phyloP scores from a whole-genome alignment of 176 grass and related monocot genomes.

The Areca catechu region DNA sequence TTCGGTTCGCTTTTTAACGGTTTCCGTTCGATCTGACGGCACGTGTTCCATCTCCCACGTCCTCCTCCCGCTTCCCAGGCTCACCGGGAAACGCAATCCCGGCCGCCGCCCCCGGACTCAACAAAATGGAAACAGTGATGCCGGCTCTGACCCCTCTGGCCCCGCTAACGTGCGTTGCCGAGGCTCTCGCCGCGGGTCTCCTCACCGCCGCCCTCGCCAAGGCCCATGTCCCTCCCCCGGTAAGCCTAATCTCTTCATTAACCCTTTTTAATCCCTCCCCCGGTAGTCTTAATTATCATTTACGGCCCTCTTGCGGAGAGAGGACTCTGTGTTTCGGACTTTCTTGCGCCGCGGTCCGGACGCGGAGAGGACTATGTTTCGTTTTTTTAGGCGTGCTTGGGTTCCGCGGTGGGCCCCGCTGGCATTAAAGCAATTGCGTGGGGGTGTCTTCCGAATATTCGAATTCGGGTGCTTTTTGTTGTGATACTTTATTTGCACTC shows the following conservation, averaged over 20 bases:
- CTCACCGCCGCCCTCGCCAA: neutral
- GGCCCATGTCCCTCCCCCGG: too few species aligned
- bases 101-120: constrained; percentile 7
- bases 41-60: constrained; percentile 5
- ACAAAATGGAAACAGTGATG: constrained; percentile 26
- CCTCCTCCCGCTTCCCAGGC: neutral
- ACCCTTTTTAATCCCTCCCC: too few species aligned
- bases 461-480: too few species aligned
- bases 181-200: neutral
- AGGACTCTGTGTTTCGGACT: too few species aligned
- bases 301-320: too few species aligned
- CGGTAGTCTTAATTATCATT: too few species aligned
- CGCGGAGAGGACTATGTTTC: constrained; percentile 10
- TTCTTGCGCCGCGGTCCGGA: constrained; percentile 23
- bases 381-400: constrained; percentile 29
- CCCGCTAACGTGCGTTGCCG: constrained; percentile 10
- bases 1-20: too few species aligned
- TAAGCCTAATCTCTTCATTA: too few species aligned
- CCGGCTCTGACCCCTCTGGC: neutral
- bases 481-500: too few species aligned
- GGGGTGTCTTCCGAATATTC: too few species aligned
- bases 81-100: neutral
- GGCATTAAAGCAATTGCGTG: too few species aligned
- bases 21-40: constrained; percentile 19
- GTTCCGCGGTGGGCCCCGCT: constrained; percentile 27